phyloP scores from a whole-genome alignment of 768 basidiomycete species.

The Sporobolomyces roseus region DNA sequence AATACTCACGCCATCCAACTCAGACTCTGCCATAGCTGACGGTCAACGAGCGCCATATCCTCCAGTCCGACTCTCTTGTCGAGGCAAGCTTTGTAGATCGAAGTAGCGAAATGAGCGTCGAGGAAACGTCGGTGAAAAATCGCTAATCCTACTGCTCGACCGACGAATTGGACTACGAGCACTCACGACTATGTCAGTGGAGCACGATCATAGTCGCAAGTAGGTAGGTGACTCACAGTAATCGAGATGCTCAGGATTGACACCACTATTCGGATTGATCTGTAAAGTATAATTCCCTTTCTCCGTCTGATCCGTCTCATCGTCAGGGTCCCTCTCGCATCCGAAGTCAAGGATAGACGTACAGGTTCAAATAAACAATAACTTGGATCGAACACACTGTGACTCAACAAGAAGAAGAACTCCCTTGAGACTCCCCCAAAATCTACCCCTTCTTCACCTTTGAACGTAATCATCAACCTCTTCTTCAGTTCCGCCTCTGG shows the following conservation, averaged over 20 bases:
- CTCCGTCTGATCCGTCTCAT: no score
- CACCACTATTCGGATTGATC: constrained; percentile 79
- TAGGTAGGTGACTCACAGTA: constrained; percentile 70
- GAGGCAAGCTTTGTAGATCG: constrained; percentile 99
- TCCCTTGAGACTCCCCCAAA: constrained; percentile 88
- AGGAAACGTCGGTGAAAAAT: constrained; percentile 99
- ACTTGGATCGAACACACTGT: constrained; percentile 77
- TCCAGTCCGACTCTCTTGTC: constrained; percentile 93
- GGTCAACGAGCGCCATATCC: constrained; percentile 95
- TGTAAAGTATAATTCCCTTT: constrained; percentile 99
- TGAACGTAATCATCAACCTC: constrained; percentile 84
- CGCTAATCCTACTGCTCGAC: constrained; percentile 85
- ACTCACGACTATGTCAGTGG: not conserved
- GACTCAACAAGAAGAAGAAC: constrained; percentile 98
- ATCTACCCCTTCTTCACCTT: constrained; percentile 93
- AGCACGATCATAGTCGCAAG: not conserved
- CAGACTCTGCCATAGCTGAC: constrained; percentile 85
- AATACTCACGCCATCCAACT: constrained; percentile 93
- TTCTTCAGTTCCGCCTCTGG: constrained; percentile 96
- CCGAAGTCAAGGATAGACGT: no score
- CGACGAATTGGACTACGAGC: constrained; percentile 64
- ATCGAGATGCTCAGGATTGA: constrained; percentile 98
- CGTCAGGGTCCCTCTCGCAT: no score
- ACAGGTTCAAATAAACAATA: constrained; percentile 38
- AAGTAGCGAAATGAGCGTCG: constrained; percentile 98